Conservation (phyloP, 2,329 filamentous ascomycete species). For the Scytalidium sp. region DNA sequence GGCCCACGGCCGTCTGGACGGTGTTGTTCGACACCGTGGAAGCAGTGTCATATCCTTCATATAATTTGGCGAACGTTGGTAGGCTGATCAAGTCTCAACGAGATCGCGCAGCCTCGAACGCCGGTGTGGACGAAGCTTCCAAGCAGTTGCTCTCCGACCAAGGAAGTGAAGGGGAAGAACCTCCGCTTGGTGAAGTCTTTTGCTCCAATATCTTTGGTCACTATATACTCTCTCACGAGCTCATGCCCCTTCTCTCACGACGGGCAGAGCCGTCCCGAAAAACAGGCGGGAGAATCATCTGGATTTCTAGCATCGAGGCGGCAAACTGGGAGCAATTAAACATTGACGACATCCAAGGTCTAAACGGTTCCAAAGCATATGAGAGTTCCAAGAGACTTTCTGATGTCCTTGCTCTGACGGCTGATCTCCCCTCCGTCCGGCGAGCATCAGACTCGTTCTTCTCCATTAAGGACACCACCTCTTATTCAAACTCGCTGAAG, state of each 20-base stretch:
- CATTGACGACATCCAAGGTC: constrained; percentile 76
- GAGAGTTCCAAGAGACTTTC: constrained; percentile 86
- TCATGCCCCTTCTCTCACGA: constrained; percentile 66
- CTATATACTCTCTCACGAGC: constrained; percentile 80
- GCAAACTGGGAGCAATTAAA: constrained; percentile 34
- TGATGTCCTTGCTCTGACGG: constrained; percentile 77
- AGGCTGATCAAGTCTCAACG: constrained; percentile 50
- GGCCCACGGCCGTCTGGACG: constrained; percentile 51
- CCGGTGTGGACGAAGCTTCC: constrained; percentile 17
- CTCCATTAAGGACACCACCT: constrained; percentile 27
- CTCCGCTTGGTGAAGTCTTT: constrained; percentile 76
- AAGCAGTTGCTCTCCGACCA: constrained; percentile 20
- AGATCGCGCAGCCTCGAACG: constrained; percentile 16
- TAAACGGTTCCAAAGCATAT: constrained; percentile 63
- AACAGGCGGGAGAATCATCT: constrained; percentile 58
- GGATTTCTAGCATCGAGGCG: constrained; percentile 82
- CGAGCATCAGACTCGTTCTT: constrained; percentile 58
- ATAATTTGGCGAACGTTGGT: constrained; percentile 62
- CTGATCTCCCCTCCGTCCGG: constrained; percentile 60
- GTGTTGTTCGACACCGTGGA: constrained; percentile 60
- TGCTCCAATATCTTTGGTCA: constrained; percentile 93
- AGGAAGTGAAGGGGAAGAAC: constrained; percentile 36
- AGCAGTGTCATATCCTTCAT: constrained; percentile 73
- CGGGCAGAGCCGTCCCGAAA: constrained; percentile 18
- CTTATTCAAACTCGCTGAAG: constrained; percentile 17